Conservation (phyloP, 495 filamentous ascomycete genomes). For the Aspergillus carlsbadensis region DNA sequence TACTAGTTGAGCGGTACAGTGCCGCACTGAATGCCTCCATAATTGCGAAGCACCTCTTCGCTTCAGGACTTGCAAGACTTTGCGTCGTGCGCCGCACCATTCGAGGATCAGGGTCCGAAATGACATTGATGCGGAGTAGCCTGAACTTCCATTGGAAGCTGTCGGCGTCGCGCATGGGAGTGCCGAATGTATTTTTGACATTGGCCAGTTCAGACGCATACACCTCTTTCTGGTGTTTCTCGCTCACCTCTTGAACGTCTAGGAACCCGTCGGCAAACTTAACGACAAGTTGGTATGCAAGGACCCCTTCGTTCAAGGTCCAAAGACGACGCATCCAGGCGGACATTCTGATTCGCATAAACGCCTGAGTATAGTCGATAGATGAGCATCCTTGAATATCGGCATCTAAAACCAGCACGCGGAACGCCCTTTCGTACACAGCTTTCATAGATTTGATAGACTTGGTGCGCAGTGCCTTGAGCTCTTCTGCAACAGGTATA, state of each 20-base stretch:
- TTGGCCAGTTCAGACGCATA: not conserved
- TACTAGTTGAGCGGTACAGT: constrained; percentile 6
- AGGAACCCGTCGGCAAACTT: constrained; percentile 5
- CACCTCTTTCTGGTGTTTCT: not conserved
- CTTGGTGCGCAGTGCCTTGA: not conserved
- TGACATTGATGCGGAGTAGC: constrained; percentile 1
- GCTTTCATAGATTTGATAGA: constrained; percentile 5
- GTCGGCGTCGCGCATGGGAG: constrained; percentile 2
- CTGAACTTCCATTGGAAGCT: constrained; percentile 8
- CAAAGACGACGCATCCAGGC: constrained; percentile 9
- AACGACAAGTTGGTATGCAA: not conserved
- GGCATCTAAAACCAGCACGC: not conserved
- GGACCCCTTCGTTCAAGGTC: constrained; percentile 6
- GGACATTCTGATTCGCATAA: constrained; percentile 5
- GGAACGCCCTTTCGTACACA: constrained; percentile 6
- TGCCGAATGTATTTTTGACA: not conserved
- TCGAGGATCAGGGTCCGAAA: constrained; percentile 3
- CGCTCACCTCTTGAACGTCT: not conserved
- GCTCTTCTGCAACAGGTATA: constrained; percentile 1
- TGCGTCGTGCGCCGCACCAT: not conserved
- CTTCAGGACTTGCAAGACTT: not conserved
- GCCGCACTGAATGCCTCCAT: constrained; percentile 9
- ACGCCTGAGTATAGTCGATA: not conserved
- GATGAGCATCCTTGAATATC: not conserved
- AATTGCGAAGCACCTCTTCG: constrained; percentile 1